These are phyloP conservation scores for Salix koriyanagi DNA, from an alignment of 345 rosid species.

Conservation along the genomic window DNA sequence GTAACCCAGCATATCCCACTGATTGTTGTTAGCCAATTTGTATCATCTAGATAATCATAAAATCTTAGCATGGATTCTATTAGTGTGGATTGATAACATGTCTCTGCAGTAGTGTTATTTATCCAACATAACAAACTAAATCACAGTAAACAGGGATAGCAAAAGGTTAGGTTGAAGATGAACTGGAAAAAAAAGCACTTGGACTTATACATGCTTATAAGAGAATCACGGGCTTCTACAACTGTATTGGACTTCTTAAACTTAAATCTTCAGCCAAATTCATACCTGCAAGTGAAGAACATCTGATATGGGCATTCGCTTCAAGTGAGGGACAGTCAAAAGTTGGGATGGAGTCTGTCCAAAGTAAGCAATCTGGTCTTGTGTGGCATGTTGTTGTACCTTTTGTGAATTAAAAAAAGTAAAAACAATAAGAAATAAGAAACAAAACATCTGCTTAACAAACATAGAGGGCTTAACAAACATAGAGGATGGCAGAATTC, in stretches of 20 bases:
- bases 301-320: conserved; percentile 70
- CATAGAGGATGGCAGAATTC: conserved; percentile 7
- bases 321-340: conserved; percentile 77
- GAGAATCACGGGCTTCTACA: not conserved
- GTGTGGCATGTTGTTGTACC: conserved; percentile 89
- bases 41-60: not conserved
- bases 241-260: not conserved
- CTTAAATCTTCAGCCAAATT: conserved; percentile 4
- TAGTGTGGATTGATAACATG: not conserved
- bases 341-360: conserved; percentile 99
- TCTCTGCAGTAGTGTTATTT: not conserved
- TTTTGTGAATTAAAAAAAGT: conserved; percentile 30
- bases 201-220: not conserved
- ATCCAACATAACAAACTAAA: not conserved
- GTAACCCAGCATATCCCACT: not conserved
- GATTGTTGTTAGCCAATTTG: not conserved
- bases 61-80: not conserved
- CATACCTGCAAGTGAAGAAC: conserved; percentile 88
- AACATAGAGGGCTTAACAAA: conserved; percentile 12
- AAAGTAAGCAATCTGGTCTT: conserved; percentile 98
- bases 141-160: not conserved
- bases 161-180: not conserved
- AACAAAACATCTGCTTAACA: conserved; percentile 9
- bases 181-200: not conserved
- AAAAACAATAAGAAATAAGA: conserved; percentile 9